These are phyloP conservation scores for Xanthoconium purpureum DNA, from an alignment of 768 basidiomycete species.

Conservation along the genomic window DNA sequence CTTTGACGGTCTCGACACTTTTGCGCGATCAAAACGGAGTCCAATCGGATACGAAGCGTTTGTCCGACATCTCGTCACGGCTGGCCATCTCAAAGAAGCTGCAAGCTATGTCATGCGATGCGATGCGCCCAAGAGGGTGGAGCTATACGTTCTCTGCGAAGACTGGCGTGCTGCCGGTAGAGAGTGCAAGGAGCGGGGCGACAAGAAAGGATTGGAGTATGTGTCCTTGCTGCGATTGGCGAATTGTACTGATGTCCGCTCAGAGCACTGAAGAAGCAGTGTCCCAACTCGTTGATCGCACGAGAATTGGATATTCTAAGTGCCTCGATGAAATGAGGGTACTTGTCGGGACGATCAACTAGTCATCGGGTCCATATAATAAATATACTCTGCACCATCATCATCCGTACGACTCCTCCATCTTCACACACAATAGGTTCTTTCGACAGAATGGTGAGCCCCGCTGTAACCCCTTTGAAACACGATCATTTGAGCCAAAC, in stretches of 20 bases:
- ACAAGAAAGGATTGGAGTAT: conserved; percentile 82
- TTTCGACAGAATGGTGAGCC: conserved; percentile 51
- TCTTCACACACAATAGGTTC: conserved; percentile 57
- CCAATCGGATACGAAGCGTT: conserved; percentile 96
- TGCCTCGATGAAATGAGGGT: conserved; percentile 61
- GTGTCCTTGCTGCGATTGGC: conserved; percentile 29
- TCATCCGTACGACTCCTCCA: conserved; percentile 36
- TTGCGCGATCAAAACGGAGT: conserved; percentile 83
- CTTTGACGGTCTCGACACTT: conserved; percentile 82
- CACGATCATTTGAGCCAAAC: conserved; percentile 35
- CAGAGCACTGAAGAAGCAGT: conserved; percentile 69
- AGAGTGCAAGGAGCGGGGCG: conserved; percentile 86
- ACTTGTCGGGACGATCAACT: too few relatives aligned
- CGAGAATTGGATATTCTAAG: conserved; percentile 71
- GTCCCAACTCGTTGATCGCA: conserved; percentile 77
- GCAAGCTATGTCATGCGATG: conserved; percentile 76
- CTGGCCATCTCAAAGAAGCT: conserved; percentile 76
- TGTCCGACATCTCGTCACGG: conserved; percentile 72
- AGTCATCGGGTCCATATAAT: conserved; percentile 56
- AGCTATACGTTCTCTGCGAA: conserved; percentile 85
- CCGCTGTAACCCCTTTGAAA: conserved; percentile 6
- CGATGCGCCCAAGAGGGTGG: conserved; percentile 77
- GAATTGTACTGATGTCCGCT: conserved; percentile 1
- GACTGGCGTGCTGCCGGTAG: conserved; percentile 88
- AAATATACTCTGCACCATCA: conserved; percentile 60